These are phyloP conservation scores for Monascus purpureus DNA, from an alignment of 495 filamentous ascomycete species.

Conservation along the genomic window DNA sequence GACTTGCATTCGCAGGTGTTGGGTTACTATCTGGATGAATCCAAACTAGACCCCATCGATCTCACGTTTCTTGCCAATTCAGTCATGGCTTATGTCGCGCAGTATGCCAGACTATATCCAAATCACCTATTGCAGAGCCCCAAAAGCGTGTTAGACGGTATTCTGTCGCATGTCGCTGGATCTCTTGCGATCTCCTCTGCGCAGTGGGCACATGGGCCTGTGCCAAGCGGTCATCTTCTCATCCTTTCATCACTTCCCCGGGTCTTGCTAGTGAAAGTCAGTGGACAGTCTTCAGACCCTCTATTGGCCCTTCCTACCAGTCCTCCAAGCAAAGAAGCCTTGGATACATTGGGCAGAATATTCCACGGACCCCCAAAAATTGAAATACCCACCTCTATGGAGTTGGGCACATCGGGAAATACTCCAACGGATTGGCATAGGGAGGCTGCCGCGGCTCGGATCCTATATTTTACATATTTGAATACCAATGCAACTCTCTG, in stretches of 20 bases:
- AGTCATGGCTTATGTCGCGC: conserved; percentile 42
- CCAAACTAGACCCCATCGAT: conserved; percentile 36
- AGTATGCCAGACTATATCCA: conserved; percentile 40
- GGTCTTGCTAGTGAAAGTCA: conserved; percentile 36
- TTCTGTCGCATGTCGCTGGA: conserved; percentile 30
- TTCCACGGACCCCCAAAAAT: conserved; percentile 37
- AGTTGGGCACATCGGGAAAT: conserved; percentile 18
- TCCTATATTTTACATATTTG: conserved; percentile 42
- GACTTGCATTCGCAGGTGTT: conserved; percentile 36
- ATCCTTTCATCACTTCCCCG: conserved; percentile 46
- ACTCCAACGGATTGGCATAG: conserved; percentile 25
- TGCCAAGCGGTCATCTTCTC: conserved; percentile 39
- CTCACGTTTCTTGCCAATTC: conserved; percentile 36
- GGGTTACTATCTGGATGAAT: conserved; percentile 38
- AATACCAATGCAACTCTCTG: conserved; percentile 37
- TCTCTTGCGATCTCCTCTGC: conserved; percentile 29
- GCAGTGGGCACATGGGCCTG: conserved; percentile 38
- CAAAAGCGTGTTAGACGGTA: conserved; percentile 20
- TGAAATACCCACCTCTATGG: conserved; percentile 13
- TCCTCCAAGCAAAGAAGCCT: conserved; percentile 36
- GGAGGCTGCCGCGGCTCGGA: conserved; percentile 41
- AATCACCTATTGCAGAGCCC: conserved; percentile 37
- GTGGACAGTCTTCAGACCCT: conserved; percentile 27
- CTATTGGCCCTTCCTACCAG: conserved; percentile 35
- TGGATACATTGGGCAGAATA: conserved; percentile 39